Base-by-base conservation (phyloP, 78 protist species). In the Speleostelium caveatum region DNA sequence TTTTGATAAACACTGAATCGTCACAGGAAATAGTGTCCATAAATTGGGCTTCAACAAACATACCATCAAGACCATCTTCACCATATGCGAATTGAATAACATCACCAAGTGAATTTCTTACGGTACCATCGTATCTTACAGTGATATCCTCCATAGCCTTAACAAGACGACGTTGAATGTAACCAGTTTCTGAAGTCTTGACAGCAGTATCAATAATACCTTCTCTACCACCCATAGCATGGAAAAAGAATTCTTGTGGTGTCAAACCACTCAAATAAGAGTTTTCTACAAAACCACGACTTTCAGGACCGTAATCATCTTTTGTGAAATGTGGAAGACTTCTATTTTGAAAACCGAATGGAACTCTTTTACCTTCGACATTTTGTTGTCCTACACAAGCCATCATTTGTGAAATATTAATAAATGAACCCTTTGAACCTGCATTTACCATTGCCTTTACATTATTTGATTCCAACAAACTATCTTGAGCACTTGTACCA, bases 141-240 rank as follows among this genome's bases (percentile, higher is more conserved):
- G 87, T 63, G 49, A 99, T 94, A 77, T 99, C 99, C 68, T 99
- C 99, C 28, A 99, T 94, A 6, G 98, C 98, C 87, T 95, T 95
- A 93, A 95, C 79, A 21, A 95, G 76, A 38, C 97, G 96, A 38
- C 97, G 94, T 88, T 98, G 99, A 98, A 98, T 98, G 76, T 99
- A 99, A 2, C 99, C 99, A 3, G 99, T 98, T 75, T 99, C 99
- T 33, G 99, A 99, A 0, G 99, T 99, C 94, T 99, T 99, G 73
- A 99, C 99, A 16, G 99, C 99, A 0, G 99, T 98, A 91, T 99
- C 99, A 17, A 96, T 96, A 3, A 96, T 93, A 75, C 99, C 99
- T 78, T 98, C 99, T 8, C 99, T 78, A 22, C 99, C 99, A 14
- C 97, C 99, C 99, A 99, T 99, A 22, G 99, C 98, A 93, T 99